Percentiles rank a stretch among this genome's conserved stretches.
phyloP scores from a whole-genome alignment of 2,329 filamentous ascomycete genomes.

The Cladosporium sp. region DNA sequence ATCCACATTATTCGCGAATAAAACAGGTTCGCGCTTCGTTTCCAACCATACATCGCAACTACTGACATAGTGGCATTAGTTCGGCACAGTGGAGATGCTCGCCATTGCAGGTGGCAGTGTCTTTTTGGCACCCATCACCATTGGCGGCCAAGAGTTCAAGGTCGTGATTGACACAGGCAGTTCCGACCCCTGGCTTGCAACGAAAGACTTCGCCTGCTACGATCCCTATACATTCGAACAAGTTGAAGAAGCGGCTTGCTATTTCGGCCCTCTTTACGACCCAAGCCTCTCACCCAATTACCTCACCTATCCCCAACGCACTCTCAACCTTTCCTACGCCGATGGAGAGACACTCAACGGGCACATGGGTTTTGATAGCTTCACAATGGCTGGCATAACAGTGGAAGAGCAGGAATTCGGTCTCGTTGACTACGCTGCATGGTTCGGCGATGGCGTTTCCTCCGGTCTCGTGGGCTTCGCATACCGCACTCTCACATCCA shows the following conservation, averaged over 20 bases:
- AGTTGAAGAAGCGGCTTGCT: constrained; percentile 24
- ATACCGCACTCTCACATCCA: constrained; percentile 46
- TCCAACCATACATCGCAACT: neutral
- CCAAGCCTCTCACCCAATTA: constrained; percentile 31
- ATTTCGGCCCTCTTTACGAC: constrained; percentile 30
- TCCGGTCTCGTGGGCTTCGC: constrained; percentile 50
- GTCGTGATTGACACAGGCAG: constrained; percentile 45
- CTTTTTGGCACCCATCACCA: constrained; percentile 26
- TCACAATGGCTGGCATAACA: constrained; percentile 44
- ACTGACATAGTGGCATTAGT: neutral
- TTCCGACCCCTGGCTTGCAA: constrained; percentile 44
- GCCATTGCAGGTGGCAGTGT: constrained; percentile 25
- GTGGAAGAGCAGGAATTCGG: constrained; percentile 44
- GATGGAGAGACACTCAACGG: constrained; percentile 40
- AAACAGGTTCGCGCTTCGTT: constrained; percentile 19
- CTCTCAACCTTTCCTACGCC: constrained; percentile 43
- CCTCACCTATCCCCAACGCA: constrained; percentile 34
- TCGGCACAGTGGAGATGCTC: constrained; percentile 2
- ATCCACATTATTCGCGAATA: constrained; percentile 22
- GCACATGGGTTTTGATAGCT: constrained; percentile 36
- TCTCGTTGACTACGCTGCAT: constrained; percentile 34
- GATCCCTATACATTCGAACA: constrained; percentile 16
- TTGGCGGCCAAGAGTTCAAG: constrained; percentile 30
- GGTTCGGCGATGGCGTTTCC: constrained; percentile 32
- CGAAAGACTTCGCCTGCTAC: constrained; percentile 25